Conservation (phyloP, 768 basidiomycete genomes). For the Strobilomyces echinocephalus region DNA sequence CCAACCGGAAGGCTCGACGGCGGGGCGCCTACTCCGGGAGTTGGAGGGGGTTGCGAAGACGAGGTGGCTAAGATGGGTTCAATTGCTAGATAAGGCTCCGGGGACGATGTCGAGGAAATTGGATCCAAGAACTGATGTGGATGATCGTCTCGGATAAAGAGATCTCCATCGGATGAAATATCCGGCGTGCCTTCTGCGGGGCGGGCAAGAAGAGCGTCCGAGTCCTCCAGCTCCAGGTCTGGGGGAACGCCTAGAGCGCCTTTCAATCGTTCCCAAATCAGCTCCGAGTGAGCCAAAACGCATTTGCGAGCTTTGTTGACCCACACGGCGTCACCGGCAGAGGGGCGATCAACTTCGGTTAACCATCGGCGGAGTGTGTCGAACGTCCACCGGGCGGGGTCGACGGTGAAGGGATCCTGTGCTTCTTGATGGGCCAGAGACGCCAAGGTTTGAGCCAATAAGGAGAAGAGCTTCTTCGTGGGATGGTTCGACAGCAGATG, state of each 20-base stretch:
- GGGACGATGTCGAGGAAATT: slow-evolving; percentile 13
- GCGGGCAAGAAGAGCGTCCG: background rate
- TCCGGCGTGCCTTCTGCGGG: background rate
- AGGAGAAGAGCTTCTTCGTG: slow-evolving; percentile 64
- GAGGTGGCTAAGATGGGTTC: slow-evolving; percentile 48
- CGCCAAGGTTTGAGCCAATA: slow-evolving; percentile 69
- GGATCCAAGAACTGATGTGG: background rate
- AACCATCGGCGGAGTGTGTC: slow-evolving; percentile 66
- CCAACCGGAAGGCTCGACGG: slow-evolving; percentile 36
- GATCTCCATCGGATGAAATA: background rate
- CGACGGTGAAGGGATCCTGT: slow-evolving; percentile 37
- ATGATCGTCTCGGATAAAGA: background rate
- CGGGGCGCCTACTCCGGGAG: slow-evolving; percentile 27
- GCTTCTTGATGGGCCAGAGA: slow-evolving; percentile 26
- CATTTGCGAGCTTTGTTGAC: slow-evolving; percentile 68
- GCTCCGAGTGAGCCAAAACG: slow-evolving; percentile 70
- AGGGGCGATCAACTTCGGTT: slow-evolving; percentile 54
- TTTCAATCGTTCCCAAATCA: slow-evolving; percentile 90
- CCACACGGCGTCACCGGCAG: slow-evolving; percentile 70
- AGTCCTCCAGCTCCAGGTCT: slow-evolving; percentile 68
- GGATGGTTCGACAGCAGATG: slow-evolving; percentile 61
- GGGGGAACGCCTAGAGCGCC: slow-evolving; percentile 83
- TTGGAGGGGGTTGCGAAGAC: slow-evolving; percentile 20
- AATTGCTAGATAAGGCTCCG: slow-evolving; percentile 32
- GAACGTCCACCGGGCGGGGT: slow-evolving; percentile 71